Conservation (phyloP, 2,329 filamentous ascomycete species). For the Neoscytalidium dimidiatum region DNA sequence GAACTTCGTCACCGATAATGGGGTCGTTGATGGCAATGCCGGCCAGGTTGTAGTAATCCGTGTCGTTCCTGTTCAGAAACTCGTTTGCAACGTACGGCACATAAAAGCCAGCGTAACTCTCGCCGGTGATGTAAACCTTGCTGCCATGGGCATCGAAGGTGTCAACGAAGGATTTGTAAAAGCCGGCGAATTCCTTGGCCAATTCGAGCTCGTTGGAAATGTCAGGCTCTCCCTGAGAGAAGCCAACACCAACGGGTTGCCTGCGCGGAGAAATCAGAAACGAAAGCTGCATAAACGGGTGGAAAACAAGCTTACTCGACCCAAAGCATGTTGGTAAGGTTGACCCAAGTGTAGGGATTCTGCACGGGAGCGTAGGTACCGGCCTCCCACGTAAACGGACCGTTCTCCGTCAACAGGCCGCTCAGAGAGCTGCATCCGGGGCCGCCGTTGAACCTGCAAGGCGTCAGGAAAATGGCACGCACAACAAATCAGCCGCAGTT, state of each 20-base stretch:
- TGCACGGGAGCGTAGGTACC: conserved; percentile 66
- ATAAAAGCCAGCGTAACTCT: conserved; percentile 51
- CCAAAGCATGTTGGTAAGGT: conserved; percentile 45
- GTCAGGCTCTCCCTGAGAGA: conserved; percentile 44
- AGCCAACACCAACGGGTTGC: conserved; percentile 52
- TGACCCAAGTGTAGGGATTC: conserved; percentile 71
- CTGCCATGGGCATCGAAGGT: conserved; percentile 56
- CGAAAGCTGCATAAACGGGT: not conserved
- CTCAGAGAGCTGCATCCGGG: conserved; percentile 58
- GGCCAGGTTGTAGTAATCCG: conserved; percentile 53
- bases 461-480: not conserved
- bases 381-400: conserved; percentile 59
- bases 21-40: conserved; percentile 54
- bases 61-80: conserved; percentile 54
- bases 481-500: not conserved
- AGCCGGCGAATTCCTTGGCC: conserved; percentile 50
- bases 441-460: conserved; percentile 38
- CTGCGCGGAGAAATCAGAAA: conserved; percentile 21
- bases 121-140: conserved; percentile 58
- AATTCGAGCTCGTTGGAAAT: conserved; percentile 52
- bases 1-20: conserved; percentile 44
- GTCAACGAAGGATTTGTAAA: conserved; percentile 58
- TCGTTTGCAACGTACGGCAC: conserved; percentile 15
- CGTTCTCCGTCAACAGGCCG: conserved; percentile 75
- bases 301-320: conserved; percentile 39